Evolutionary conservation across 192 early-diverging fungal species (phyloP), one percentile per base, ranked within the genome.

Genomic region (Coemansia sp.): DNA sequence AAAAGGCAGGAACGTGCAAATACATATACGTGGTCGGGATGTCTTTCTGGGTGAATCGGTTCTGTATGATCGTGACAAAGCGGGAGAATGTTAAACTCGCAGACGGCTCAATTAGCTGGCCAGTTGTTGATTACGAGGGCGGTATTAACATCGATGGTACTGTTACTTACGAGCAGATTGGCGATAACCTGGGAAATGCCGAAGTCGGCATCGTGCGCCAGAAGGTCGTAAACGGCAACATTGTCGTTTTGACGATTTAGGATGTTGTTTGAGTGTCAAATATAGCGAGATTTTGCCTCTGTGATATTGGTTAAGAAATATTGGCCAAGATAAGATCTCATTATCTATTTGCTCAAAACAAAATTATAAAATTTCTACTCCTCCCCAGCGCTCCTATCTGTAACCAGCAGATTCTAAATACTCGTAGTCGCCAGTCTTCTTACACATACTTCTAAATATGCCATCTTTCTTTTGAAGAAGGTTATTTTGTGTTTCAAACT

Each of bases 21-120:
- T 10, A 8, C n/a, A 4, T 61, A 20, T 46, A 34, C 23, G 4
- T 41, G 0, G 13, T 61, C 23, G 59, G 59, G 3, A 13, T 61
- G 17, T 32, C 36, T 3, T 61, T 61, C 20, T 61, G 59, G 36
- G 15, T 23, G 25, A 19, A 61, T 17, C 42, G 59, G 42, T 61
- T 61, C 33, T 45, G 42, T 15, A 61, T 61, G 59, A 5, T 42
- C 9, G 19, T 43, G 15, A 60, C 33, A 15, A 60, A 45, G 15
- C 17, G 59, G 22, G 14, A 42, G 40, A 20, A 8, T 4, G 22
- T 11, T 2, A 15, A 22, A 13, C 8, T 20, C 20, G 23, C 20
- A 7, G 22, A 52, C 10, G 49, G 49, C 23, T 10, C 23, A 9
- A 4, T 52, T 25, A 25, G 22, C 20, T 52, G 49, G 49, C 22